A percentile compares a stretch with the other conserved stretches of the same genome.
These are phyloP conservation scores for Mycosarcoma mackinlayi DNA, from an alignment of 1,284 basidiomycete species.

Conservation along the genomic window DNA sequence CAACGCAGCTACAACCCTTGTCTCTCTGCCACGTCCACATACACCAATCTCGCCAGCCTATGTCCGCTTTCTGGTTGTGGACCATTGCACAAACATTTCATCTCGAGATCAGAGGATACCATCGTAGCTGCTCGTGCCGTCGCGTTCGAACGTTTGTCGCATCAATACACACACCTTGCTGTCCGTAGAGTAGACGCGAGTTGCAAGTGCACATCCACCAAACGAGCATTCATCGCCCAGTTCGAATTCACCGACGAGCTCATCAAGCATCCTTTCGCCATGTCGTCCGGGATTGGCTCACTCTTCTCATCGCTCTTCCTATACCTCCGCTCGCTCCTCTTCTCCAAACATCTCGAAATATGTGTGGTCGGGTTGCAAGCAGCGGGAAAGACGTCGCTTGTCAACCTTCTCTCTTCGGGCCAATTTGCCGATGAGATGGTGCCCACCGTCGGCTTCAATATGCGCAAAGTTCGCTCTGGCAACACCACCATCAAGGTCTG, in stretches of 20 bases:
- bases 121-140: too few relatives aligned
- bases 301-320: constrained; percentile 54
- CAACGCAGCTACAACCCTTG: not conserved
- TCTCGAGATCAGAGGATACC: too few relatives aligned
- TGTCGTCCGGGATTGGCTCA: constrained; percentile 43
- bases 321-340: constrained; percentile 75
- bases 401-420: constrained; percentile 87
- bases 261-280: constrained; percentile 6
- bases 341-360: constrained; percentile 89
- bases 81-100: too few relatives aligned
- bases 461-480: constrained; percentile 80
- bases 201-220: not conserved
- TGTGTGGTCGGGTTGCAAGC: constrained; percentile 93
- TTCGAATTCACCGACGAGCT: not conserved
- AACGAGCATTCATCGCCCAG: too few relatives aligned
- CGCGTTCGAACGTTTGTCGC: too few relatives aligned
- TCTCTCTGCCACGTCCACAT: constrained; percentile 1
- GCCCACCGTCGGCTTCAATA: constrained; percentile 91
- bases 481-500: constrained; percentile 92
- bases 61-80: too few relatives aligned
- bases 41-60: not conserved
- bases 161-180: not conserved
- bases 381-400: constrained; percentile 90
- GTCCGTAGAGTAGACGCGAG: too few relatives aligned
- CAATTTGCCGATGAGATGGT: constrained; percentile 88